A percentile compares a stretch with the other conserved stretches of the same genome.
phyloP scores from a whole-genome alignment of 192 early-diverging fungal genomes.

The Chytriomyces confervae region DNA sequence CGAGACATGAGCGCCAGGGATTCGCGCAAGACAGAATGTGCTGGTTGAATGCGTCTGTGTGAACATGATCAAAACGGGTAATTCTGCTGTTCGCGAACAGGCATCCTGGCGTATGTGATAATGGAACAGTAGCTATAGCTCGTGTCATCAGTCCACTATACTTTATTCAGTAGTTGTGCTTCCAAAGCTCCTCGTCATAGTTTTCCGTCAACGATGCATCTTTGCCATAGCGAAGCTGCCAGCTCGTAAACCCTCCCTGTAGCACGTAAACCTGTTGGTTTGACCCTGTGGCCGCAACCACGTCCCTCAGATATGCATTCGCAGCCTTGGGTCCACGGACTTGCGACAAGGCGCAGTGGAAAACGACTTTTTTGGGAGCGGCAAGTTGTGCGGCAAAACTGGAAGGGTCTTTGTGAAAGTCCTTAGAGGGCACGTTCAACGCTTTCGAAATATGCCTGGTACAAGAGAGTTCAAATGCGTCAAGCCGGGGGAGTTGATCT shows the following conservation, averaged over 20 bases:
- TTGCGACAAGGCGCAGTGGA: slow-evolving; percentile 90
- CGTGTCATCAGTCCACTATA: too few relatives aligned
- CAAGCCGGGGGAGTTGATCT: not conserved
- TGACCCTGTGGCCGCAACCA: not conserved
- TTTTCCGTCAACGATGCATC: slow-evolving; percentile 40
- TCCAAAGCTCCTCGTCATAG: slow-evolving; percentile 45
- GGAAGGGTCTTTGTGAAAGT: slow-evolving; percentile 57
- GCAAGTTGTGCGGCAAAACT: slow-evolving; percentile 29
- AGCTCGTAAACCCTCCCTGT: slow-evolving; percentile 46
- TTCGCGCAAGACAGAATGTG: too few relatives aligned
- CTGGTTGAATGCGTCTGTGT: too few relatives aligned
- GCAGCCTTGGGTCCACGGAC: slow-evolving; percentile 54
- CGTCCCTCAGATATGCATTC: slow-evolving; percentile 28
- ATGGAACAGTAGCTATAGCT: too few relatives aligned
- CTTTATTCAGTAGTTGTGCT: slow-evolving; percentile 18
- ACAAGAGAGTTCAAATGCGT: slow-evolving; percentile 27
- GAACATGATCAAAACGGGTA: too few relatives aligned
- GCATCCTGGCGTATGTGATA: too few relatives aligned
- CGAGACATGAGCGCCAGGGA: too few relatives aligned
- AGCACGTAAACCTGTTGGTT: slow-evolving; percentile 46
- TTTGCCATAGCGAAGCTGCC: slow-evolving; percentile 35
- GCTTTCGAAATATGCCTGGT: slow-evolving; percentile 82
- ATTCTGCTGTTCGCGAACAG: too few relatives aligned
- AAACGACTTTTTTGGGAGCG: slow-evolving; percentile 70
- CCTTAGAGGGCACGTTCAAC: slow-evolving; percentile 73